A percentile compares a stretch with the other conserved stretches of the same genome.
Evolutionary conservation across 202 grass and related monocot genomes (phyloP).

Genomic region (Miscanthus sacchariflorus): DNA sequence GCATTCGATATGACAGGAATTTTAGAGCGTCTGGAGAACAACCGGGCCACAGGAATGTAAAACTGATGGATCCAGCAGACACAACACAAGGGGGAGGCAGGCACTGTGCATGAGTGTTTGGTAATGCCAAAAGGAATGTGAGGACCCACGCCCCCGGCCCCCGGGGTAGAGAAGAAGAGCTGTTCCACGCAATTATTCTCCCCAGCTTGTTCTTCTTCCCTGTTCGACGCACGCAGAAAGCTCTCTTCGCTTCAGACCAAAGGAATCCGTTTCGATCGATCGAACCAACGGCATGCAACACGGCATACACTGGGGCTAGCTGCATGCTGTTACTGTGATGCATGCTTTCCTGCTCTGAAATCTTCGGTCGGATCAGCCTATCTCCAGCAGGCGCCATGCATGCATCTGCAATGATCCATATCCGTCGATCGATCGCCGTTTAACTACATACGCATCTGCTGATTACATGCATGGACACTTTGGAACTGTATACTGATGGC

Average conservation of each 20-base stretch:
- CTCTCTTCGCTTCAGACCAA: conserved; percentile 49
- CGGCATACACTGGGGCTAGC: not conserved
- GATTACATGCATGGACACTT: not conserved
- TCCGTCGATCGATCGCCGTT: not conserved
- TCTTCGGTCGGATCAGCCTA: not conserved
- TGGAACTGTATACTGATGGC: not conserved
- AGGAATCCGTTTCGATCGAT: conserved; percentile 48
- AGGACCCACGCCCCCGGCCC: conserved; percentile 33
- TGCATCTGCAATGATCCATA: not conserved
- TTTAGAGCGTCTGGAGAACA: too few relatives aligned
- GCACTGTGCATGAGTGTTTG: conserved; percentile 42
- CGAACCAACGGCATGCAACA: not conserved
- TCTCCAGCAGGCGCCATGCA: not conserved
- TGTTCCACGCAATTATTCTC: conserved; percentile 52
- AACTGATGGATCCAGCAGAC: conserved; percentile 40
- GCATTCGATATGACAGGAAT: too few relatives aligned
- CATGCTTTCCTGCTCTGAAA: not conserved
- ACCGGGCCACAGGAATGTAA: not conserved
- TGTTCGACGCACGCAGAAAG: conserved; percentile 45
- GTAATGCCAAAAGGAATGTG: conserved; percentile 60
- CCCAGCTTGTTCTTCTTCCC: conserved; percentile 34
- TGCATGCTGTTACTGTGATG: not conserved
- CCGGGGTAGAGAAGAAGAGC: conserved; percentile 37
- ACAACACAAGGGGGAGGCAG: not conserved
- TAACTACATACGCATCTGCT: not conserved